Evolutionary conservation across 2,329 filamentous ascomycete species (phyloP), one percentile per base, ranked within the genome.

Genomic region (Aspergillus bombycis): DNA sequence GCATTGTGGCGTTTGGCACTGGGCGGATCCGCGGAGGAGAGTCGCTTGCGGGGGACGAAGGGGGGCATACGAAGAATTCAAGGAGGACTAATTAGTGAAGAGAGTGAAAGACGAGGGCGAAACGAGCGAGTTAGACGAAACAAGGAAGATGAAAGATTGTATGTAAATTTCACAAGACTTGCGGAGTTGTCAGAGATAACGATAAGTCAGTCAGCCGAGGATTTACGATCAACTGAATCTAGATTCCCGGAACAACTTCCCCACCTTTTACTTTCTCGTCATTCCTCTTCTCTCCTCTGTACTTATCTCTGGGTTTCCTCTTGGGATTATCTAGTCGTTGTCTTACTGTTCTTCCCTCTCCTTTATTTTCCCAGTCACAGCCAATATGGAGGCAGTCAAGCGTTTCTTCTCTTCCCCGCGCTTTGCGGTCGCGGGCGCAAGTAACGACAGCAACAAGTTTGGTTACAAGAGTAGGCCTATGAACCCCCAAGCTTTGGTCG

Each of bases 351-450:
- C 43, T 36, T 3, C 50, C 16, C 32, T 34, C 28, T 19, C 19
- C 26, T 19, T 12, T 38, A 46, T 28, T 28, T 28, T 5, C 26
- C 3, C 52, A 59, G 26, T 41, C 38, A 43, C 45, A 43, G 61
- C 19, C 26, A 55, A 21, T 8, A 77, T 77, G 74, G 72, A 73
- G 21, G 86, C 90, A 53, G 89, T 93, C 53, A 88, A 88, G 67
- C 84, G 85, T 14, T 97, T 97, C 84, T 96, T 97, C 82, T 84
- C 87, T 4, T 90, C 90, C 9, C 87, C 90, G 30, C 84, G 86
- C 68, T 97, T 94, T 77, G 94, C 94, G 63, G 94, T 97, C 32
- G 93, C 94, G 23, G 94, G 94, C 71, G 94, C 94, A 43, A 94
- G 91, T 75, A 91, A 91, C 58, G 93, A 96, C 79, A 84, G 91